Evolutionary conservation across 441 rosid species (phyloP).

Genomic region (Pelargonium fulgidum): DNA sequence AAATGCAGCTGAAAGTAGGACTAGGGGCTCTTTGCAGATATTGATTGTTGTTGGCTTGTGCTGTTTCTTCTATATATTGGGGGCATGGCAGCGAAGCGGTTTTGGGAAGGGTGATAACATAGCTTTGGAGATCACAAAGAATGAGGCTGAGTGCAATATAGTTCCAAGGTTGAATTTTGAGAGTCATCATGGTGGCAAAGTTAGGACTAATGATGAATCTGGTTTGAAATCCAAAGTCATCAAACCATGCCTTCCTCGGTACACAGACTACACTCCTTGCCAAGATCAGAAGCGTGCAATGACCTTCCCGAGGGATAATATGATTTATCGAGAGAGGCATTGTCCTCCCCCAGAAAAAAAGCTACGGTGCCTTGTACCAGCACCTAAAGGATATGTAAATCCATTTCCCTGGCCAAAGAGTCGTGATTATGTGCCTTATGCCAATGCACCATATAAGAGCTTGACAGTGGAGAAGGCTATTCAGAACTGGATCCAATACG

Average conservation of each 20-base stretch:
- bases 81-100: constrained; percentile 19
- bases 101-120: constrained; percentile 16
- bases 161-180: constrained; percentile 13
- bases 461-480: constrained; percentile 21
- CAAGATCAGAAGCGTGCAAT: constrained; percentile 19
- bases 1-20: constrained; percentile 11
- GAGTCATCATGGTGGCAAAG: constrained; percentile 12
- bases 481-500: constrained; percentile 21
- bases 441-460: constrained; percentile 16
- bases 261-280: constrained; percentile 18
- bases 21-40: constrained; percentile 12
- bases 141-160: constrained; percentile 8
- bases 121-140: constrained; percentile 12
- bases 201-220: not conserved
- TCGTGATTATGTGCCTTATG: constrained; percentile 18
- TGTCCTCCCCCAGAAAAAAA: constrained; percentile 16
- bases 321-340: constrained; percentile 16
- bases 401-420: constrained; percentile 21
- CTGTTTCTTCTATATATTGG: constrained; percentile 19
- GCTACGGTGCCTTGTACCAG: constrained; percentile 16
- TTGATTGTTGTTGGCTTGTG: constrained; percentile 14
- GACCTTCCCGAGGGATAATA: constrained; percentile 19
- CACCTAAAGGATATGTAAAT: constrained; percentile 19
- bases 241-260: constrained; percentile 14
- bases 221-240: constrained; percentile 8